phyloP scores from a whole-genome alignment of 2,329 filamentous ascomycete genomes.

The Mycogone perniciosa region DNA sequence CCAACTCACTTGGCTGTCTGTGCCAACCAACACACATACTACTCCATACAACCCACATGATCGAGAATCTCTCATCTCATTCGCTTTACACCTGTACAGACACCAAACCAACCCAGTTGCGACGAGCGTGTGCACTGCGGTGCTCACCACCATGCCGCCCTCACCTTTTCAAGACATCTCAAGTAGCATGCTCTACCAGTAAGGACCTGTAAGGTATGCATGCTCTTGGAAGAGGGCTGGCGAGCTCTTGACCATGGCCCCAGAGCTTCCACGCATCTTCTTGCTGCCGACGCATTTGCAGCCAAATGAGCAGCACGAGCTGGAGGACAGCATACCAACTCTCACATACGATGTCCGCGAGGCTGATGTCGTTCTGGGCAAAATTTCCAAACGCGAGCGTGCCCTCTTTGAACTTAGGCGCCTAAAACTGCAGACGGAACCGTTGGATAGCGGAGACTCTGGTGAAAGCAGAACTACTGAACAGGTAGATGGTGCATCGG shows the following conservation, averaged over 20 bases:
- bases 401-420: slow-evolving; percentile 72
- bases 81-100: too few species aligned
- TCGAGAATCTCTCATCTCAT: too few species aligned
- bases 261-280: slow-evolving; percentile 57
- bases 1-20: too few species aligned
- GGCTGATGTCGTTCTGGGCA: slow-evolving; percentile 69
- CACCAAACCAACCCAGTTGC: too few species aligned
- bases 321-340: slow-evolving; percentile 58
- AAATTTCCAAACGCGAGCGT: slow-evolving; percentile 61
- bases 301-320: slow-evolving; percentile 52
- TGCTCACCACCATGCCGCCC: too few species aligned
- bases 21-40: too few species aligned
- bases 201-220: neutral
- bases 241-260: slow-evolving; percentile 17
- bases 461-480: neutral
- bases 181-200: too few species aligned
- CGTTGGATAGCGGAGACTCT: slow-evolving; percentile 11
- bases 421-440: slow-evolving; percentile 54
- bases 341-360: slow-evolving; percentile 67
- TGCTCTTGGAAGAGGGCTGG: neutral
- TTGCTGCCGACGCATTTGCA: slow-evolving; percentile 66
- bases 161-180: too few species aligned
- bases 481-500: neutral
- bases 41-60: too few species aligned
- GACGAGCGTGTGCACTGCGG: too few species aligned